Evolutionary conservation across 495 filamentous ascomycete genomes (phyloP).

Genomic region (Daldinia decipiens): DNA sequence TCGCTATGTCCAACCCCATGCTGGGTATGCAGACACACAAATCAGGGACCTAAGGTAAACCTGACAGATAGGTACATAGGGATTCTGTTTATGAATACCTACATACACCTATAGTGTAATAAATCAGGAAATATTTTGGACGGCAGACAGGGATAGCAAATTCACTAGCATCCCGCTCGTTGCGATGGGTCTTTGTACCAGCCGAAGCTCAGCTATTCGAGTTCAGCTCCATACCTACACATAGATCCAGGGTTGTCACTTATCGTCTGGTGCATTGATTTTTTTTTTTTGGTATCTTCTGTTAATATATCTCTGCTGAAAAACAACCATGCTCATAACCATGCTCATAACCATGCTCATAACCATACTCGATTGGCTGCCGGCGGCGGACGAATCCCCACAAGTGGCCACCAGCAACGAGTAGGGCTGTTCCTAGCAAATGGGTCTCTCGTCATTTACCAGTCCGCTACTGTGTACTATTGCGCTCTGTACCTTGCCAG

Average conservation of each 20-base stretch:
- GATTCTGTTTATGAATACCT: constrained; percentile 19
- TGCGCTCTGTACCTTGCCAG: constrained; percentile 12
- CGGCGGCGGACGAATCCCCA: constrained; percentile 22
- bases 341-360: no score
- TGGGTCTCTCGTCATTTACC: constrained; percentile 23
- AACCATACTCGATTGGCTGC: constrained; percentile 27
- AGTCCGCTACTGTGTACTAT: constrained; percentile 4
- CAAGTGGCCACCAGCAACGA: constrained; percentile 24
- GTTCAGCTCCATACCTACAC: constrained; percentile 37
- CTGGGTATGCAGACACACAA: constrained; percentile 30
- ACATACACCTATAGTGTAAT: constrained; percentile 34
- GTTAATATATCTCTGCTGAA: constrained; percentile 28
- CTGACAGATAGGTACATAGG: constrained; percentile 9
- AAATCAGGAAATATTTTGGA: constrained; percentile 28
- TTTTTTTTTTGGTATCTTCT: constrained; percentile 20
- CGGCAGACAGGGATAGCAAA: constrained; percentile 28
- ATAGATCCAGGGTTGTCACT: constrained; percentile 21
- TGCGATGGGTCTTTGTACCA: constrained; percentile 25
- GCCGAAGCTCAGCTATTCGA: constrained; percentile 30
- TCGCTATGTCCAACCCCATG: constrained; percentile 35
- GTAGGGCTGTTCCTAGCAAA: constrained; percentile 40
- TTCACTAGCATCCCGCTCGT: constrained; percentile 16
- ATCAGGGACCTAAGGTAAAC: constrained; percentile 34
- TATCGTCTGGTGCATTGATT: constrained; percentile 13
- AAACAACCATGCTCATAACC: constrained; percentile 16